phyloP scores from a whole-genome alignment of 2,329 filamentous ascomycete genomes.

The Talaromyces sp. region DNA sequence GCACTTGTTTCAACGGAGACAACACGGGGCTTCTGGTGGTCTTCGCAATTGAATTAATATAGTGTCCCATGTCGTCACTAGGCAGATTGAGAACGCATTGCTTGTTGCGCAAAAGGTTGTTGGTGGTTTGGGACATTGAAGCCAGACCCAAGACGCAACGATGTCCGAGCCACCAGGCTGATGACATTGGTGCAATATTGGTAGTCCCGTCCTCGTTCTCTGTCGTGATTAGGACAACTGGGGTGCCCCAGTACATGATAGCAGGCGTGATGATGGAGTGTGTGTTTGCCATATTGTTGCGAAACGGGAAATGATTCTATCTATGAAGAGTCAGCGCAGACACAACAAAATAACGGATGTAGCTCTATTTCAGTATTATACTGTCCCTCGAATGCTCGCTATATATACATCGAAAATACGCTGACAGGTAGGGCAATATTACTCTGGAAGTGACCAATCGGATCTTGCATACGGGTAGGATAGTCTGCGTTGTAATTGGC shows the following conservation, averaged over 20 bases:
- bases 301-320: background rate
- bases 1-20: background rate
- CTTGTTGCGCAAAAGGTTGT: constrained; percentile 41
- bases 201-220: constrained; percentile 41
- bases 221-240: constrained; percentile 39
- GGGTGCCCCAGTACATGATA: constrained; percentile 13
- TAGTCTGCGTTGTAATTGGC: background rate
- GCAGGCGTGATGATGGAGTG: constrained; percentile 5
- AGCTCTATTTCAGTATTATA: background rate
- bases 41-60: constrained; percentile 39
- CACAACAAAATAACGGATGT: background rate
- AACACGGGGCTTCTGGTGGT: constrained; percentile 37
- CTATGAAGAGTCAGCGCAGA: background rate
- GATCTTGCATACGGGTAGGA: background rate
- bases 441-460: background rate
- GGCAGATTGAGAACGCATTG: constrained; percentile 46
- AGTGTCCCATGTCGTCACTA: constrained; percentile 32
- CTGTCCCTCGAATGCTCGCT: background rate
- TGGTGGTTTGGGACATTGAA: constrained; percentile 36
- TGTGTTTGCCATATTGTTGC: background rate
- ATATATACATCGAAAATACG: background rate
- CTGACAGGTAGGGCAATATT: background rate
- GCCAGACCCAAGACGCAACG: constrained; percentile 44
- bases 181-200: constrained; percentile 47
- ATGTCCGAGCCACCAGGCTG: constrained; percentile 46